phyloP scores from a whole-genome alignment of 169 alveolate genomes.

The Eimeria zaria region DNA sequence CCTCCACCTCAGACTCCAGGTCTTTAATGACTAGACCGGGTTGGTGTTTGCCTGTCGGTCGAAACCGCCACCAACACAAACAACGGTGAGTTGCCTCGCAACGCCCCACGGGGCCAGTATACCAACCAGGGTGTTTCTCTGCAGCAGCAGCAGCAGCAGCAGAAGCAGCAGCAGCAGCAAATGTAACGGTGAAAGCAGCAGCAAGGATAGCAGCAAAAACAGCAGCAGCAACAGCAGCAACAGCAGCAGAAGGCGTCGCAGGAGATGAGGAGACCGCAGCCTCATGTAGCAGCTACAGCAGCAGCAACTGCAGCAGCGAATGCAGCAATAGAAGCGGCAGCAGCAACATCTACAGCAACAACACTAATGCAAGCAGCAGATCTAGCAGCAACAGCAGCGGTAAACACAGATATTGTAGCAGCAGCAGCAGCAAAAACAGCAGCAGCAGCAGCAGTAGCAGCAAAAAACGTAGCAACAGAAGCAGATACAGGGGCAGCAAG shows the following conservation, averaged over 20 bases:
- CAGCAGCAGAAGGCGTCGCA: too few relatives aligned
- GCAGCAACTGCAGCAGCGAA: background rate
- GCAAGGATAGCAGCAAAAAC: background rate
- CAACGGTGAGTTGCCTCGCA: slow-evolving; percentile 66
- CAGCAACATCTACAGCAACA: background rate
- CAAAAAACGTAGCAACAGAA: background rate
- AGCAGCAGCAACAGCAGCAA: background rate
- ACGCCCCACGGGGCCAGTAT: slow-evolving; percentile 32
- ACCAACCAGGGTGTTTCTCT: slow-evolving; percentile 81
- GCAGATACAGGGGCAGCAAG: background rate
- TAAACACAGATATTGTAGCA: background rate
- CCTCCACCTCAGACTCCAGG: slow-evolving; percentile 52
- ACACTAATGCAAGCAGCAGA: background rate
- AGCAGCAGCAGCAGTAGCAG: background rate
- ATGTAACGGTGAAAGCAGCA: background rate
- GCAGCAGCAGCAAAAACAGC: background rate
- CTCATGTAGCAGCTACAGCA: too few relatives aligned
- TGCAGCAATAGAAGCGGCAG: background rate
- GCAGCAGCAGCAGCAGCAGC: slow-evolving; percentile 65
- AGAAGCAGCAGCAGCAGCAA: slow-evolving; percentile 36
- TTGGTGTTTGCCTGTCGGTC: slow-evolving; percentile 68
- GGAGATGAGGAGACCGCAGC: too few relatives aligned
- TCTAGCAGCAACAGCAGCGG: background rate
- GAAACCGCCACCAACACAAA: slow-evolving; percentile 84
- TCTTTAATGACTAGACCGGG: slow-evolving; percentile 80